Evolutionary conservation across 768 basidiomycete genomes (phyloP).

Genomic region (Pleurotus ostreatus): DNA sequence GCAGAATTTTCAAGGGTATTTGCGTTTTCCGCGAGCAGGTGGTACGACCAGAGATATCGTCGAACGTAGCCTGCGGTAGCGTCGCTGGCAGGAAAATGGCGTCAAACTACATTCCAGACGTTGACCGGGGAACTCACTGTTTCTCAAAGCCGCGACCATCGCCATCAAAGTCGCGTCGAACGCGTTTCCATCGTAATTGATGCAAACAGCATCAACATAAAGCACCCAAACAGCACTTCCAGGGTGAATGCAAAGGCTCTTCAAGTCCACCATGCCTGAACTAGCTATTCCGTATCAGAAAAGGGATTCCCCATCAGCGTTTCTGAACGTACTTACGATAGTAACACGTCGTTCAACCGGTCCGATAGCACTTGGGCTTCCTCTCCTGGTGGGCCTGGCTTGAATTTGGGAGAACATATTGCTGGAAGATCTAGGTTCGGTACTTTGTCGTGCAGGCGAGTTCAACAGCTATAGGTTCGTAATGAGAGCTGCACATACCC

Average conservation of each 20-base stretch:
- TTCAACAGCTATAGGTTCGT: neutral
- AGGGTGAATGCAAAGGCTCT: conserved; percentile 74
- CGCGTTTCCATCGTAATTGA: conserved; percentile 96
- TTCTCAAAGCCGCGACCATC: conserved; percentile 80
- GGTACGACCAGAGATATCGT: conserved; percentile 62
- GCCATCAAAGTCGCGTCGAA: conserved; percentile 89
- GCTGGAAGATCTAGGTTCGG: conserved; percentile 95
- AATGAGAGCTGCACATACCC: conserved; percentile 42
- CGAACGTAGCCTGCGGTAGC: conserved; percentile 66
- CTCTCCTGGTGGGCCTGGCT: conserved; percentile 91
- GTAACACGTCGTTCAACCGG: conserved; percentile 72
- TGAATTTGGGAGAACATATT: conserved; percentile 89
- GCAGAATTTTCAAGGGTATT: conserved; percentile 42
- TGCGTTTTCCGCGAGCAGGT: conserved; percentile 52
- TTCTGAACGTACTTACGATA: conserved; percentile 46
- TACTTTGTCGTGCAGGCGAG: conserved; percentile 41
- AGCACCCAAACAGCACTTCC: conserved; percentile 87
- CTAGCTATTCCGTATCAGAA: conserved; percentile 34
- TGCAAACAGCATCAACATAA: conserved; percentile 93
- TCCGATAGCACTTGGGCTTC: conserved; percentile 92
- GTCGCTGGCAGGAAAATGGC: conserved; percentile 38
- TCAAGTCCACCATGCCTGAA: conserved; percentile 58
- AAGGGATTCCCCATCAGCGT: neutral
- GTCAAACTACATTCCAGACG: no score
- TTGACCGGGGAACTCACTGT: conserved; percentile 51